phyloP scores from a whole-genome alignment of 495 filamentous ascomycete species.

The Sphaerosporella brunnea region DNA sequence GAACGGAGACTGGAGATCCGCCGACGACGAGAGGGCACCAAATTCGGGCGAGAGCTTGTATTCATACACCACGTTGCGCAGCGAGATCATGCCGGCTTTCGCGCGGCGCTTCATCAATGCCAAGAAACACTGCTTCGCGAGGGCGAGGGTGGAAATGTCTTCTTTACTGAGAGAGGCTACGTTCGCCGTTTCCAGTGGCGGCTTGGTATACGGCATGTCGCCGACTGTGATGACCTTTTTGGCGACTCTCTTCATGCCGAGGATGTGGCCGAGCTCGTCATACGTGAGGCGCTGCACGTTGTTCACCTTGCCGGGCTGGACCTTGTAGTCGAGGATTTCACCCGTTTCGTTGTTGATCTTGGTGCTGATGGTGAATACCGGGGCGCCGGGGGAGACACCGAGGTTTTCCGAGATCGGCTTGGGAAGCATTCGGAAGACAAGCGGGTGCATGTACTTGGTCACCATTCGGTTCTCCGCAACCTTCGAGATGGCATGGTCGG shows the following conservation, averaged over 20 bases:
- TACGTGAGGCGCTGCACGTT: slow-evolving; percentile 63
- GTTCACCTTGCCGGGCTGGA: slow-evolving; percentile 49
- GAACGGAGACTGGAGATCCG: slow-evolving; percentile 5
- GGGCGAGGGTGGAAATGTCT: slow-evolving; percentile 23
- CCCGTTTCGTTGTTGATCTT: slow-evolving; percentile 45
- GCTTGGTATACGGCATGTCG: slow-evolving; percentile 3
- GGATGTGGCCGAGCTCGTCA: slow-evolving; percentile 33
- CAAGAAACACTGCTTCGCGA: slow-evolving; percentile 30
- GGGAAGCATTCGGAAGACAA: slow-evolving; percentile 58
- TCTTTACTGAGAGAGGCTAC: background rate
- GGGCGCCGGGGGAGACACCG: slow-evolving; percentile 47
- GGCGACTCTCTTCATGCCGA: slow-evolving; percentile 28
- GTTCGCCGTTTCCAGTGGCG: slow-evolving; percentile 27
- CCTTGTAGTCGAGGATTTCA: slow-evolving; percentile 47
- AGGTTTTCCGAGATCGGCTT: slow-evolving; percentile 34
- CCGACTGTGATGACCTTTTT: background rate
- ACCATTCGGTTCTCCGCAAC: slow-evolving; percentile 46
- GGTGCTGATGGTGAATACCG: slow-evolving; percentile 68
- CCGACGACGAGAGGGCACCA: background rate
- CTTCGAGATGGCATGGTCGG: slow-evolving; percentile 39
- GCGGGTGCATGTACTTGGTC: slow-evolving; percentile 59
- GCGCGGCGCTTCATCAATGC: slow-evolving; percentile 29
- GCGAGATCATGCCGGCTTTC: slow-evolving; percentile 26
- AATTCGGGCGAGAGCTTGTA: slow-evolving; percentile 10
- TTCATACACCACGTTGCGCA: background rate